Evolutionary conservation across 495 filamentous ascomycete genomes (phyloP).

Genomic region (Pseudomonodictys pantanalensis): DNA sequence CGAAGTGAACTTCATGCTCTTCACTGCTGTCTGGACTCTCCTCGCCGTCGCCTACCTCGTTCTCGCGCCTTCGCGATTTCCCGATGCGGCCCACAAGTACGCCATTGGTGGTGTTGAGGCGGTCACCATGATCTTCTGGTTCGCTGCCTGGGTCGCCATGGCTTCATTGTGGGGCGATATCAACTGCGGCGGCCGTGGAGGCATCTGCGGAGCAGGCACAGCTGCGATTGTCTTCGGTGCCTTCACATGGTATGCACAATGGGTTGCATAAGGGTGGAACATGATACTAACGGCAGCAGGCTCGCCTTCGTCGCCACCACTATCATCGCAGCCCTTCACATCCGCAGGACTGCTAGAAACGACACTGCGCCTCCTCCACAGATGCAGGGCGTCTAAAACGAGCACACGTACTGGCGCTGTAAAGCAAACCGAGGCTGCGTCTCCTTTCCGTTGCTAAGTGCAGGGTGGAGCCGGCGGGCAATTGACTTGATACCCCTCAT

Average conservation of each 20-base stretch:
- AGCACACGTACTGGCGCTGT: too few relatives aligned
- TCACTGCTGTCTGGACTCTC: conserved; percentile 69
- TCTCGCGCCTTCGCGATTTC: conserved; percentile 60
- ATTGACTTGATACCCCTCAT: too few relatives aligned
- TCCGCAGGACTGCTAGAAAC: conserved; percentile 35
- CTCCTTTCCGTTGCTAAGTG: too few relatives aligned
- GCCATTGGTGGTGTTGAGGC: conserved; percentile 62
- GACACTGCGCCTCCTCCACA: conserved; percentile 8
- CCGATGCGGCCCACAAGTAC: conserved; percentile 56
- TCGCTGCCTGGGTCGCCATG: conserved; percentile 74
- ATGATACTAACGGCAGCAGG: conserved; percentile 40
- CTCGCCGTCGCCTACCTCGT: conserved; percentile 66
- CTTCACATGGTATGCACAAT: conserved; percentile 52
- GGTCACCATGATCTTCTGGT: conserved; percentile 83
- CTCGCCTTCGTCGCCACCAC: conserved; percentile 52
- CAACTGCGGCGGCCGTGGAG: conserved; percentile 42
- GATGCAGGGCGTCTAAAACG: conserved; percentile 18
- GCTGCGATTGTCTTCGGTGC: conserved; percentile 56
- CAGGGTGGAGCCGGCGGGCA: too few relatives aligned
- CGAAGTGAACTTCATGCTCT: conserved; percentile 68
- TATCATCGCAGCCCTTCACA: conserved; percentile 42
- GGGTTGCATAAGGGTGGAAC: neutral
- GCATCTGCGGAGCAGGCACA: conserved; percentile 49
- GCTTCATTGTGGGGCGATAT: conserved; percentile 55
- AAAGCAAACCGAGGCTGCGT: too few relatives aligned